A percentile compares a stretch with the other conserved stretches of the same genome.
Conservation (phyloP, 805 yeast genomes). For the Wickerhamomyces ciferrii region DNA sequence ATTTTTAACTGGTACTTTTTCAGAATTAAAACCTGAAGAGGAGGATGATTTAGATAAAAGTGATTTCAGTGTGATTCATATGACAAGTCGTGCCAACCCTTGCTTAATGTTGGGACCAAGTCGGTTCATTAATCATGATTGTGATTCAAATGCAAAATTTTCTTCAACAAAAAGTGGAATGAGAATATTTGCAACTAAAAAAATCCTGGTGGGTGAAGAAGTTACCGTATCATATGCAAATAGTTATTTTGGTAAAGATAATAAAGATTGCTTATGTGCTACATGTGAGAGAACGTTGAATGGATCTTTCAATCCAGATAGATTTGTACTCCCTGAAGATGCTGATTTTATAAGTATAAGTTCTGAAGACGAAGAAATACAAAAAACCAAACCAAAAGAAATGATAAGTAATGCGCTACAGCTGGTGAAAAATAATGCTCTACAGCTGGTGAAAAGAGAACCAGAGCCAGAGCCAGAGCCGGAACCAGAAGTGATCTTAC, state of each 20-base stretch:
- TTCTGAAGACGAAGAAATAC: background rate
- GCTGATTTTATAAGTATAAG: constrained; percentile 3
- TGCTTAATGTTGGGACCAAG: constrained; percentile 44
- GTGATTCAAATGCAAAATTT: constrained; percentile 37
- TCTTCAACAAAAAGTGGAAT: constrained; percentile 23
- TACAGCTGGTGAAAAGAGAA: background rate
- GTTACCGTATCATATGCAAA: constrained; percentile 38
- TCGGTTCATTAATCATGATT: constrained; percentile 43
- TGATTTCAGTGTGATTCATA: constrained; percentile 38
- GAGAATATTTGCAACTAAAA: constrained; percentile 27
- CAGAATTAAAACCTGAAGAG: constrained; percentile 27
- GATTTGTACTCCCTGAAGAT: constrained; percentile 6
- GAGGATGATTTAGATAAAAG: constrained; percentile 26
- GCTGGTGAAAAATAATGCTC: background rate
- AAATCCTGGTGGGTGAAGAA: constrained; percentile 38
- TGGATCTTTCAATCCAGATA: constrained; percentile 25
- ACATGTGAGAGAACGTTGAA: constrained; percentile 30
- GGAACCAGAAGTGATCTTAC: background rate
- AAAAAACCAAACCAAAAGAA: background rate
- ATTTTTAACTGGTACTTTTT: constrained; percentile 32
- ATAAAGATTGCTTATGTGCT: constrained; percentile 39
- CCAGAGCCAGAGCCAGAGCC: constrained; percentile 1
- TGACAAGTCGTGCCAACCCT: constrained; percentile 23
- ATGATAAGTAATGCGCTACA: background rate
- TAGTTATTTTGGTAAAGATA: constrained; percentile 36